Base-by-base conservation (phyloP, 1,139 yeast species). In the Zygosaccharomyces pseudobailii region DNA sequence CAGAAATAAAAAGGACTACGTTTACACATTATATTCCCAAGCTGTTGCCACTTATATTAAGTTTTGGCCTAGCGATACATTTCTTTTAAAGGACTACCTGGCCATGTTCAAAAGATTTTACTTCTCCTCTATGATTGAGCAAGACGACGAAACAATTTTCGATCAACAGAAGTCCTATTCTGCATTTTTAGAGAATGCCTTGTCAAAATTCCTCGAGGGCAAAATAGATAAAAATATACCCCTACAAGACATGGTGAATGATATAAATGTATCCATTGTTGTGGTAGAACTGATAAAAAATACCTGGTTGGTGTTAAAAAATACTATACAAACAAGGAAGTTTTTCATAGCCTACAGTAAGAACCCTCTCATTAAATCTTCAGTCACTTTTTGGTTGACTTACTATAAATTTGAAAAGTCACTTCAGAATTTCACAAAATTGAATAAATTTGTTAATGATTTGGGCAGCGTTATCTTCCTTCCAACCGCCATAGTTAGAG, bases 331-430 rank as follows among this genome's bases (percentile, higher is more conserved):
- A 23, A 68, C 73, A 0, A 65, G 83, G 47, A 70, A 69, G 40
- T 66, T 74, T 36, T 73, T 79, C 53, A 71, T 73, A 50, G 61
- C 62, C 10, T 74, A 71, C 53, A 67, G 75, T 49, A 68, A 68
- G 23, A 66, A 69, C 21, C 61, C 66, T 2, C 56, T 69, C 3
- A 57, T 81, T 30, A 64, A 65, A 42, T 59, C 66, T 4, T 76
- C 80, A 2, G 62, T 65, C 3, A 59, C 71, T 21, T 84, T 81
- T 54, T 84, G 89, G 89, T 63, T 67, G 19, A 72, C 74, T 40
- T 80, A 67, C 52, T 72, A 82, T 48, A 75, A 78, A 41, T 79
- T 75, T 56, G 85, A 82, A 54, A 59, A 71, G 25, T 47, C 55
- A 0, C 68, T 70, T 43, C 67, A 69, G 27, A 77, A 80, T 52